These are phyloP conservation scores for Penicillium paradoxum DNA, from an alignment of 495 filamentous ascomycete genomes.

Conservation along the genomic window DNA sequence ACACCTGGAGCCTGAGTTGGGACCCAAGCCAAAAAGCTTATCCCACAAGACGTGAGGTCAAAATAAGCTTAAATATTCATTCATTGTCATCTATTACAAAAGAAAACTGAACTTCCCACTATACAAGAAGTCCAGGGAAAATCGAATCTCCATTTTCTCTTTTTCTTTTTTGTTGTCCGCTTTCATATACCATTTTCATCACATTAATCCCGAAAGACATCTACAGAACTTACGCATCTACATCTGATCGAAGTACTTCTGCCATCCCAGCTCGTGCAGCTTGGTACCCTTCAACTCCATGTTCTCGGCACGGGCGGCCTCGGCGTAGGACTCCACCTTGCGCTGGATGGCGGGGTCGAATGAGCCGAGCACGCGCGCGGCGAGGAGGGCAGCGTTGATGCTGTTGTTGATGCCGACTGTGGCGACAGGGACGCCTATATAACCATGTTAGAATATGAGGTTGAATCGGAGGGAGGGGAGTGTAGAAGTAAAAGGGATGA, in stretches of 20 bases:
- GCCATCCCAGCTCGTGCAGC: slow-evolving; percentile 57
- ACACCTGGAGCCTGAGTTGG: too few species aligned
- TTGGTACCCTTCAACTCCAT: slow-evolving; percentile 50
- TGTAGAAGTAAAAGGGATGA: background rate
- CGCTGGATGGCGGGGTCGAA: slow-evolving; percentile 54
- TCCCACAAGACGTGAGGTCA: too few species aligned
- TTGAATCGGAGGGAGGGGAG: background rate
- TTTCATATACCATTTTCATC: background rate
- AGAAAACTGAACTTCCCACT: slow-evolving; percentile 15
- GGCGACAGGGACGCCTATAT: slow-evolving; percentile 70
- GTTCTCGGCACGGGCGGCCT: slow-evolving; percentile 60
- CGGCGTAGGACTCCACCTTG: slow-evolving; percentile 65
- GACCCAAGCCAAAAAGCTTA: too few species aligned
- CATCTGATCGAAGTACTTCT: slow-evolving; percentile 63
- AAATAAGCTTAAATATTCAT: slow-evolving; percentile 12
- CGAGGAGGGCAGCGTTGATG: slow-evolving; percentile 84
- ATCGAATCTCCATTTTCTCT: background rate
- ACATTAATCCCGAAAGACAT: background rate
- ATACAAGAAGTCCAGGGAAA: slow-evolving; percentile 8
- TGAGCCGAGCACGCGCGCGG: slow-evolving; percentile 75
- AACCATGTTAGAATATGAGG: background rate
- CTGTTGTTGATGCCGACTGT: slow-evolving; percentile 93
- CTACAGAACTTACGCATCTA: slow-evolving; percentile 18
- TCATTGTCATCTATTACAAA: slow-evolving; percentile 23
- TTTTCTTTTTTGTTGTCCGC: background rate